phyloP scores from a whole-genome alignment of 1,284 basidiomycete species.

The Boletus semigastroideus region DNA sequence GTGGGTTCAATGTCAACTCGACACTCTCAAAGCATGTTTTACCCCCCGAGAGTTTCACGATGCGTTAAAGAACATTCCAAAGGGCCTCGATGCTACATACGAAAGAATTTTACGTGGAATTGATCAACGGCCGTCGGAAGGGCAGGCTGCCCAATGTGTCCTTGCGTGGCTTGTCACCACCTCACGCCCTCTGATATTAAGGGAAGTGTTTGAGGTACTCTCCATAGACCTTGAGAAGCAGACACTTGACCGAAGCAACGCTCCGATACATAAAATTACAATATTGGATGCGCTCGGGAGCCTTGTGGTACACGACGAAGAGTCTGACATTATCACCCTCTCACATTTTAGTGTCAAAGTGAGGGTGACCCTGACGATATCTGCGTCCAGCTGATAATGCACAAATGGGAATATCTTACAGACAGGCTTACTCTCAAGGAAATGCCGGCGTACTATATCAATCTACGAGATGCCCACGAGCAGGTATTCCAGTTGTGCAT shows the following conservation, averaged over 20 bases:
- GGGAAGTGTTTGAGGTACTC: conserved; percentile 9
- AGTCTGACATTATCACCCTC: conserved; percentile 7
- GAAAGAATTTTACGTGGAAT: conserved; percentile 6
- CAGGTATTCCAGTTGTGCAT: conserved; percentile 4
- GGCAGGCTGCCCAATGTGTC: neutral
- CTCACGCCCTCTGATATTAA: neutral
- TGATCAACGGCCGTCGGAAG: neutral
- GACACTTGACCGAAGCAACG: neutral
- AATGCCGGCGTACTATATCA: neutral
- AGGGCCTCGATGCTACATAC: conserved; percentile 7
- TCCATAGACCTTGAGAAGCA: conserved; percentile 4
- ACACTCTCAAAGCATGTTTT: conserved; percentile 6
- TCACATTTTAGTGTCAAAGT: conserved; percentile 22
- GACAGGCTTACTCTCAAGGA: neutral
- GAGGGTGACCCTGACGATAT: neutral
- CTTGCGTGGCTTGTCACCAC: conserved; percentile 7
- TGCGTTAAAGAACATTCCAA: neutral
- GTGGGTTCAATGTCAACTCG: conserved; percentile 10
- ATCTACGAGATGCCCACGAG: conserved; percentile 1
- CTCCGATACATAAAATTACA: conserved; percentile 1
- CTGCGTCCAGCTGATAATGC: neutral
- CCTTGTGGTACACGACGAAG: conserved; percentile 11
- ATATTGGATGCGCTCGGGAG: conserved; percentile 14
- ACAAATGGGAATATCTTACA: conserved; percentile 6
- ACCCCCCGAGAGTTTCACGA: conserved; percentile 1